phyloP scores from a whole-genome alignment of 179 eudicot species.

The Carnegiea gigantea region DNA sequence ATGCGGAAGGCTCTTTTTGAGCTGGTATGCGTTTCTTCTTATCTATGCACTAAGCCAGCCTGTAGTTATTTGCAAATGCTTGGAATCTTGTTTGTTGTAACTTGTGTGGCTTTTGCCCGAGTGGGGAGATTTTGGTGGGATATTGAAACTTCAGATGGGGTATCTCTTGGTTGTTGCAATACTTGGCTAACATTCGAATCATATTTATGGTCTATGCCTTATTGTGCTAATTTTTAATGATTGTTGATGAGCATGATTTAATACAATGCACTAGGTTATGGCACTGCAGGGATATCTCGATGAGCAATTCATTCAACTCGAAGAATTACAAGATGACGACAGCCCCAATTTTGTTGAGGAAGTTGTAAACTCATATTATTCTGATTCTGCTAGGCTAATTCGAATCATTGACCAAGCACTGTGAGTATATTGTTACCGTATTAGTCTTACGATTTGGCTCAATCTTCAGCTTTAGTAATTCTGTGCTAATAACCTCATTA shows the following conservation, averaged over 20 bases:
- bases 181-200: background rate
- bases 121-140: background rate
- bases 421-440: constrained; percentile 38
- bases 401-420: constrained; percentile 54
- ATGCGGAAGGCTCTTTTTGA: constrained; percentile 34
- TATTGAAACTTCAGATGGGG: background rate
- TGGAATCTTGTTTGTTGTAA: background rate
- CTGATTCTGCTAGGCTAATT: constrained; percentile 62
- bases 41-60: background rate
- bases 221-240: background rate
- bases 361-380: constrained; percentile 59
- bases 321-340: constrained; percentile 71
- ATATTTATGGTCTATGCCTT: background rate
- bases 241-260: background rate
- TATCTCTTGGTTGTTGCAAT: background rate
- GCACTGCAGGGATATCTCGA: constrained; percentile 67
- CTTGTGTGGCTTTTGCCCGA: background rate
- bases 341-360: constrained; percentile 89
- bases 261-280: background rate
- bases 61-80: background rate
- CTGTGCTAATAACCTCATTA: background rate
- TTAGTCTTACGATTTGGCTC: background rate
- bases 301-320: constrained; percentile 74
- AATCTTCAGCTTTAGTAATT: background rate
- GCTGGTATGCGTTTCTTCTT: constrained; percentile 30